Percentiles rank a stretch among this genome's conserved stretches.
phyloP scores from a whole-genome alignment of 129 eudicot genomes.

The Dittrichia graveolens region DNA sequence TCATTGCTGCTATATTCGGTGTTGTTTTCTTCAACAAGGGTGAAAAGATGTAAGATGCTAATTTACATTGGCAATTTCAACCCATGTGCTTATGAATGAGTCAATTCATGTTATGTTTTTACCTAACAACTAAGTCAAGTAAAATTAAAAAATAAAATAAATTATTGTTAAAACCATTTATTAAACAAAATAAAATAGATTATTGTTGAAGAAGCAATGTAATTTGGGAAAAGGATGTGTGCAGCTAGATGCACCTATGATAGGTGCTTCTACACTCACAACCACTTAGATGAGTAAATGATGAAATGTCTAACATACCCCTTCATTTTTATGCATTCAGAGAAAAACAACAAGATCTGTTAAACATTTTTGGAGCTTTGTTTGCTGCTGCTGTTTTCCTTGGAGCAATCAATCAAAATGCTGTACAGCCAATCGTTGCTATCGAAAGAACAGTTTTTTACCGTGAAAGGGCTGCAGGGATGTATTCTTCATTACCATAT shows the following conservation, averaged over 20 bases:
- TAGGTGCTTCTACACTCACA: too few species aligned
- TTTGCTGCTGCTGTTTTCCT: slow-evolving; percentile 61
- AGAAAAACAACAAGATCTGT: slow-evolving; percentile 45
- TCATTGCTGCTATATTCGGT: slow-evolving; percentile 56
- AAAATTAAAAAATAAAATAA: too few species aligned
- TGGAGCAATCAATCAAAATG: slow-evolving; percentile 62
- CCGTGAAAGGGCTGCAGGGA: slow-evolving; percentile 84
- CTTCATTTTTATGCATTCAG: slow-evolving; percentile 27
- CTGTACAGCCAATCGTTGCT: slow-evolving; percentile 71
- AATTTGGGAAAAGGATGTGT: too few species aligned
- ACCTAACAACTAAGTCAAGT: not conserved
- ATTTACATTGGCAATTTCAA: not conserved
- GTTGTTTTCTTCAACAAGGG: slow-evolving; percentile 58
- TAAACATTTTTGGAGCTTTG: slow-evolving; percentile 70
- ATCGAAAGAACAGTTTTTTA: slow-evolving; percentile 78
- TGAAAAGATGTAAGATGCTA: slow-evolving; percentile 44
- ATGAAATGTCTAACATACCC: too few species aligned
- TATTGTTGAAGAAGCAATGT: too few species aligned
- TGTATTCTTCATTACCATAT: slow-evolving; percentile 86
- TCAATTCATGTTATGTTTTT: not conserved
- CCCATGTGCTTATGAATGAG: not conserved
- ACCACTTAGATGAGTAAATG: too few species aligned
- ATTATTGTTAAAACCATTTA: too few species aligned
- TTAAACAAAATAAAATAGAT: too few species aligned
- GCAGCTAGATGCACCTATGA: too few species aligned